Evolutionary conservation across 805 yeast genomes (phyloP).

Genomic region (Yarrowia hollandica): DNA sequence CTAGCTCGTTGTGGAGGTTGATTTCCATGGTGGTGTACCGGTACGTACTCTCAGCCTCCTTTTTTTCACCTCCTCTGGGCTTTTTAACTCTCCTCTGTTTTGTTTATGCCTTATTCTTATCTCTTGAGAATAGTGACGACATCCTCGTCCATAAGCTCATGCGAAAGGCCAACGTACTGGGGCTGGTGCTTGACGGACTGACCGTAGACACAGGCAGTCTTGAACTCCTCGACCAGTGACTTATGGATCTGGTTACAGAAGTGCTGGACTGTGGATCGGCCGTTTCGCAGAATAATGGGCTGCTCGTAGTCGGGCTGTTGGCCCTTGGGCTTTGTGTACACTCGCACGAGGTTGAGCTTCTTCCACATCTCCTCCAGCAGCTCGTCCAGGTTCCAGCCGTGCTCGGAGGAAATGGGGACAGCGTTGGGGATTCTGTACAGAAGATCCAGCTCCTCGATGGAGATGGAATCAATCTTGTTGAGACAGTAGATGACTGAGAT

Average conservation of each 20-base stretch:
- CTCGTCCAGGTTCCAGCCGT: conserved; percentile 97
- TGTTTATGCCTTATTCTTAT: conserved; percentile 29
- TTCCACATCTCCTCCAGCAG: conserved; percentile 95
- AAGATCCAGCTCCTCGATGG: conserved; percentile 88
- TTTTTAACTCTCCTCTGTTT: no score
- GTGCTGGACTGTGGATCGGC: conserved; percentile 84
- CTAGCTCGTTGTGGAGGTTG: no score
- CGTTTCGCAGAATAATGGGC: conserved; percentile 87
- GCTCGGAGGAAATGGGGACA: conserved; percentile 92
- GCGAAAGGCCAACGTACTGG: conserved; percentile 87
- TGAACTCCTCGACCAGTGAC: conserved; percentile 88
- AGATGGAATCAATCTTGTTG: conserved; percentile 93
- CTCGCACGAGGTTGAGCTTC: conserved; percentile 83
- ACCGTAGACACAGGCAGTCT: conserved; percentile 90
- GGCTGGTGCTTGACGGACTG: conserved; percentile 95
- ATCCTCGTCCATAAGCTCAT: conserved; percentile 88
- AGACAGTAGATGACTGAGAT: conserved; percentile 94
- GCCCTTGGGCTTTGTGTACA: conserved; percentile 97
- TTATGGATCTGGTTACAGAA: conserved; percentile 96
- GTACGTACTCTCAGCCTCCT: no score
- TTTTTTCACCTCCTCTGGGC: no score
- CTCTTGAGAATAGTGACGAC: conserved; percentile 92
- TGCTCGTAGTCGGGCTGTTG: conserved; percentile 88
- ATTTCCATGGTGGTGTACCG: no score
- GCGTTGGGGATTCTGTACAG: conserved; percentile 93